These are phyloP conservation scores for Claviceps pusilla DNA, from an alignment of 2,329 filamentous ascomycete species.

Conservation along the genomic window DNA sequence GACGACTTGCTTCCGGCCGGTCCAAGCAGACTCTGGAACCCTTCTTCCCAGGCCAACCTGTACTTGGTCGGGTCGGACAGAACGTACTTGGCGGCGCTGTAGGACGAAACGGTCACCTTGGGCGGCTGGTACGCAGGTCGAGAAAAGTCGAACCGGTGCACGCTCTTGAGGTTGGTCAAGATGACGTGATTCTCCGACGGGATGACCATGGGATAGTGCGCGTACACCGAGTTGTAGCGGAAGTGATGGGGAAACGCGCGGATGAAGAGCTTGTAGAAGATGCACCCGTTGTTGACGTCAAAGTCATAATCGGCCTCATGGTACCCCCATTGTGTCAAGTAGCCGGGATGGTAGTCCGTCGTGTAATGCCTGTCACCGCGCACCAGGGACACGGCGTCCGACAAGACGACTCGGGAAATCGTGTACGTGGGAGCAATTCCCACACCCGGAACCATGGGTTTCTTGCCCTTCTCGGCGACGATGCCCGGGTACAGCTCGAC, in stretches of 20 bases:
- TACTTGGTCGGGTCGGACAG: slow-evolving; percentile 47
- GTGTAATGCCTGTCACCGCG: slow-evolving; percentile 70
- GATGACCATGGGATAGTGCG: slow-evolving; percentile 59
- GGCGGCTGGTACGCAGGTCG: slow-evolving; percentile 38
- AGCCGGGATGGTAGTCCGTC: slow-evolving; percentile 56
- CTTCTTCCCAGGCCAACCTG: slow-evolving; percentile 49
- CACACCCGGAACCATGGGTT: slow-evolving; percentile 57
- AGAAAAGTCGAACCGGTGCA: slow-evolving; percentile 54
- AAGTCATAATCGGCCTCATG: slow-evolving; percentile 59
- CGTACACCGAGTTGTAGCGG: slow-evolving; percentile 63
- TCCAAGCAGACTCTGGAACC: slow-evolving; percentile 48
- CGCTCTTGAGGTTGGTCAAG: slow-evolving; percentile 50
- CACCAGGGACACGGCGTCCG: slow-evolving; percentile 64
- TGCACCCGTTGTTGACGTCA: slow-evolving; percentile 62
- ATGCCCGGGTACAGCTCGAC: slow-evolving; percentile 72
- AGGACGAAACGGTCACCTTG: slow-evolving; percentile 43
- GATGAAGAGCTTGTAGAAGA: slow-evolving; percentile 73
- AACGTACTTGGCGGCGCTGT: slow-evolving; percentile 45
- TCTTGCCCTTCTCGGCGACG: slow-evolving; percentile 60
- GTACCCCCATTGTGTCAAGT: slow-evolving; percentile 74
- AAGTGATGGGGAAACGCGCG: slow-evolving; percentile 71
- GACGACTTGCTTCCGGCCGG: slow-evolving; percentile 38
- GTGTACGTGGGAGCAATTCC: slow-evolving; percentile 65
- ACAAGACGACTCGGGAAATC: slow-evolving; percentile 60
- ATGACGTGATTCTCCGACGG: slow-evolving; percentile 60